Conservation (phyloP, 805 yeast genomes). For the Cyberlindnera saturnus region DNA sequence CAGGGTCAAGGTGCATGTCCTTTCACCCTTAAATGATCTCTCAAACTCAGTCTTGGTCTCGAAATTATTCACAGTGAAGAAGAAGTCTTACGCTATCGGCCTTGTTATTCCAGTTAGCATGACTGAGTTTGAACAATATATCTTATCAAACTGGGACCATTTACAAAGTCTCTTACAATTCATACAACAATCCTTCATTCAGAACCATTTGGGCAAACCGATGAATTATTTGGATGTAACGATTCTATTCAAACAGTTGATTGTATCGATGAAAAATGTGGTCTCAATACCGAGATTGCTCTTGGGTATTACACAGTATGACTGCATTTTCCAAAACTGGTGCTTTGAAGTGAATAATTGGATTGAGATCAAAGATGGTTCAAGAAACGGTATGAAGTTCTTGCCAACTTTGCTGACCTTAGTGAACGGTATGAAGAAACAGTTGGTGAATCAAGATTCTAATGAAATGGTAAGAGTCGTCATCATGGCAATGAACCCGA, state of each 20-base stretch:
- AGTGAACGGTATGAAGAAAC: constrained; percentile 10
- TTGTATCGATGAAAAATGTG: constrained; percentile 26
- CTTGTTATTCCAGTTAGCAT: constrained; percentile 24
- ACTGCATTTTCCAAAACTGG: constrained; percentile 30
- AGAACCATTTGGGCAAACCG: constrained; percentile 12
- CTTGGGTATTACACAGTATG: constrained; percentile 24
- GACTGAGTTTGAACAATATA: constrained; percentile 20
- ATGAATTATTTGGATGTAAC: constrained; percentile 18
- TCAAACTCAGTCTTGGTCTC: constrained; percentile 27
- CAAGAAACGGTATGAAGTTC: constrained; percentile 23
- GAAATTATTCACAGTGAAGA: constrained; percentile 25
- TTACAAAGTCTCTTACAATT: constrained; percentile 25
- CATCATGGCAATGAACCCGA: constrained; percentile 53
- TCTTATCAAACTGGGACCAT: constrained; percentile 29
- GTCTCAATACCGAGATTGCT: constrained; percentile 31
- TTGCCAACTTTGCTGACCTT: constrained; percentile 17
- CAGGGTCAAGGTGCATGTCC: constrained; percentile 23
- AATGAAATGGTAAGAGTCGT: constrained; percentile 40
- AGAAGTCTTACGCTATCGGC: constrained; percentile 28
- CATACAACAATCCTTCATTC: constrained; percentile 23
- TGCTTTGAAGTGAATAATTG: constrained; percentile 33
- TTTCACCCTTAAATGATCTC: constrained; percentile 23
- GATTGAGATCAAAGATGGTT: constrained; percentile 39
- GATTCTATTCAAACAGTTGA: constrained; percentile 24
- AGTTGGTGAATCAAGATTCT: constrained; percentile 7